Evolutionary conservation across 202 grass and related monocot species (phyloP), one percentile per base, ranked within the genome.

Genomic region (Panicum hallii): DNA sequence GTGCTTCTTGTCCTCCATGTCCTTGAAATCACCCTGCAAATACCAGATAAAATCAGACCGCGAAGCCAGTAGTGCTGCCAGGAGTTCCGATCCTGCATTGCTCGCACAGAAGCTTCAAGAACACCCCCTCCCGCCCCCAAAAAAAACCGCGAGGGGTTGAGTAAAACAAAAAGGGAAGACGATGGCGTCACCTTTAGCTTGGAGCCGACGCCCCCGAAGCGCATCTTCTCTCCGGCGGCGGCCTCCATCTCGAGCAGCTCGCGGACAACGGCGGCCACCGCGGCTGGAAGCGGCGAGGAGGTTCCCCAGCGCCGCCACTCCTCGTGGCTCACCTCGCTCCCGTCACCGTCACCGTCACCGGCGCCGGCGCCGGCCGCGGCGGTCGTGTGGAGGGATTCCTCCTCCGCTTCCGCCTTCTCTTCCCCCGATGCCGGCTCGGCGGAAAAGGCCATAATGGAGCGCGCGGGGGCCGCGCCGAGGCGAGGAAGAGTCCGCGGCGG

Each of bases 231-330:
- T 13, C 88, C 85, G 20, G 72, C 67, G 20, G 79, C 66, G 41
- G 57, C 63, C 86, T 93, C 93, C 83, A 95, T 82, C 38, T 85
- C 81, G 79, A 85, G 90, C 58, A 98, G 78, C 69, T 90, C 66
- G 38, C 63, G 49, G 32, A 98, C 74, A 9, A 91, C 83, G 53
- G 52, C 26, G 9, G 64, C 0, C 36, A 95, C 95, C 79, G 63
- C 62, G 70, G 66, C 30, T 11, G 93, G 93, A 44, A 98, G 69
- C 9, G 88, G 83, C 13, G 93, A 95, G 23, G 90, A 90, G 45
- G 91, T 93, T 74, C 95, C 95, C 93, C 95, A 98, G 1, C 87
- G 81, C 74, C 79, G 70, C 95, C 93, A 98, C 82, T 98, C 93
- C 52, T 72, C 75, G 46, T 85, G 11, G 84, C 88, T 90, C 70